Conservation (phyloP, 108 stramenopile genomes). For the Nannochloropsis granulata region DNA sequence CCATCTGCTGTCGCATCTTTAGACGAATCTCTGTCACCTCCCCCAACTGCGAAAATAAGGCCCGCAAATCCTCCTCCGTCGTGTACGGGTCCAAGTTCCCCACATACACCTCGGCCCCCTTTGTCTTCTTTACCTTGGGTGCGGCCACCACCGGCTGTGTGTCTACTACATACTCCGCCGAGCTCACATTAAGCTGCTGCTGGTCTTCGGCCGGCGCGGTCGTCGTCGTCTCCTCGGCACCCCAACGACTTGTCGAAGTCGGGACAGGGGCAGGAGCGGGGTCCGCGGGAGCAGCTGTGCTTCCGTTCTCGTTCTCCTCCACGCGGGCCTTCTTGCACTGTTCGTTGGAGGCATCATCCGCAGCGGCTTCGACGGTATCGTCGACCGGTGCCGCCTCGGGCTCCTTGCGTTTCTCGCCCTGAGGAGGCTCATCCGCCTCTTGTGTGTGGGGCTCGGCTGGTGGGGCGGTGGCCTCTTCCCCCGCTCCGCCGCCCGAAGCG, state of each 20-base stretch:
- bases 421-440: not conserved
- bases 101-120: not conserved
- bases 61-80: not conserved
- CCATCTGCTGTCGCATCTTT: not conserved
- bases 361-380: not conserved
- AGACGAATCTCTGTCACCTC: not conserved
- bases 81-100: not conserved
- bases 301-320: not conserved
- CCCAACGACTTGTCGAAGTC: not conserved
- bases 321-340: not conserved
- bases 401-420: not conserved
- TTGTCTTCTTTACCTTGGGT: not conserved
- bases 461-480: not conserved
- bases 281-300: not conserved
- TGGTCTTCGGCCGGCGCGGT: not conserved
- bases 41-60: not conserved
- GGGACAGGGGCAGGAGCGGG: not conserved
- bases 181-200: not conserved
- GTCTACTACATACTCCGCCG: not conserved
- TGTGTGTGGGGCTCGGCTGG: not conserved
- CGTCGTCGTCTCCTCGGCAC: not conserved
- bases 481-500: not conserved
- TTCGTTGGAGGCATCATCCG: not conserved
- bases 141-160: not conserved
- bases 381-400: not conserved